Conservation (phyloP, 305 asterid genomes). For the Fraxinus greggii region DNA sequence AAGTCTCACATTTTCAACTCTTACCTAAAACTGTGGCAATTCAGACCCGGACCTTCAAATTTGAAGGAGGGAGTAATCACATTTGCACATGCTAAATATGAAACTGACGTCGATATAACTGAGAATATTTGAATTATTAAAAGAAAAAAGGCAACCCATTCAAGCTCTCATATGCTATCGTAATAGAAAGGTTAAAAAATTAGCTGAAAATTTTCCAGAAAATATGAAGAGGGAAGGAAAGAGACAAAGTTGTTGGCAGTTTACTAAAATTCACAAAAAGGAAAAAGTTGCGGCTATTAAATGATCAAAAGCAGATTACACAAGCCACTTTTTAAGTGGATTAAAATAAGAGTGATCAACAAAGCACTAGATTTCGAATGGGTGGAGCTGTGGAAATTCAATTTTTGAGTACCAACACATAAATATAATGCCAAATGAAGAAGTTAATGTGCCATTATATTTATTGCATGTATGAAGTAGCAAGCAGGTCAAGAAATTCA, state of each 20-base stretch:
- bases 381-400: neutral
- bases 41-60: neutral
- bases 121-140: neutral
- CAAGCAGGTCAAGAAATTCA: conserved; percentile 22
- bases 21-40: neutral
- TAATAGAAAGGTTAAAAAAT: neutral
- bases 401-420: conserved; percentile 4
- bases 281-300: neutral
- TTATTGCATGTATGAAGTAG: conserved; percentile 3
- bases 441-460: neutral
- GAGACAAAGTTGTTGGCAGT: neutral
- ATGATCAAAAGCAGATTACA: conserved; percentile 9
- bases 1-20: neutral
- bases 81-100: neutral
- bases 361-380: neutral
- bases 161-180: neutral
- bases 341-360: neutral
- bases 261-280: neutral
- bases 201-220: neutral
- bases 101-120: neutral
- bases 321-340: conserved; percentile 4
- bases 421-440: conserved; percentile 22
- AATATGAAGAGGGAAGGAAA: neutral
- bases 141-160: neutral
- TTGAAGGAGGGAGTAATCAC: neutral